A percentile compares a stretch with the other conserved stretches of the same genome.
Evolutionary conservation across 768 basidiomycete genomes (phyloP).

Genomic region (Trametes cubensis): DNA sequence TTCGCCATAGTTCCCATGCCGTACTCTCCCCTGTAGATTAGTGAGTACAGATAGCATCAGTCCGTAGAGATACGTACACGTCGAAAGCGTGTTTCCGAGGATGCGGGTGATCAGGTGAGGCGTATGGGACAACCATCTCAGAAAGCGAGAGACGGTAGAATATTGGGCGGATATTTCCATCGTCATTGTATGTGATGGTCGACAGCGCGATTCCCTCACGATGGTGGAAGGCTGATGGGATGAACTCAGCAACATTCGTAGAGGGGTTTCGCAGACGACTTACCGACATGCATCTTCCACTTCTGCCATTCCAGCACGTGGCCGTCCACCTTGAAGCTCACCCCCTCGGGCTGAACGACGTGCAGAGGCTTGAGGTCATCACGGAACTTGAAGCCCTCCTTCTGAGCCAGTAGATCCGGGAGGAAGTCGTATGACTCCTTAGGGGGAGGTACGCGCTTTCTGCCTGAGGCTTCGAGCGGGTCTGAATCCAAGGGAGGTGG

Average conservation of each 20-base stretch:
- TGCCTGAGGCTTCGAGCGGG: slow-evolving; percentile 50
- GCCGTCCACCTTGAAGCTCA: slow-evolving; percentile 84
- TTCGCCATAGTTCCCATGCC: slow-evolving; percentile 94
- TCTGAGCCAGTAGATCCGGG: slow-evolving; percentile 70
- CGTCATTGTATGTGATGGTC: slow-evolving; percentile 85
- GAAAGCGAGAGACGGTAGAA: slow-evolving; percentile 83
- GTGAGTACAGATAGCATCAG: background rate
- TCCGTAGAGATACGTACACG: slow-evolving; percentile 49
- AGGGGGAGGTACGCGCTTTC: slow-evolving; percentile 80
- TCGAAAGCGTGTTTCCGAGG: slow-evolving; percentile 91
- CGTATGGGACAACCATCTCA: slow-evolving; percentile 95
- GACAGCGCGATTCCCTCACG: slow-evolving; percentile 84
- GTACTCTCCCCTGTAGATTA: slow-evolving; percentile 67
- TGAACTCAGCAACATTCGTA: background rate
- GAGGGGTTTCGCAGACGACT: slow-evolving; percentile 14
- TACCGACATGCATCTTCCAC: slow-evolving; percentile 92
- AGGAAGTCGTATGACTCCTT: slow-evolving; percentile 72
- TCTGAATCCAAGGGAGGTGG: slow-evolving; percentile 51
- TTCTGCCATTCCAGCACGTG: slow-evolving; percentile 90
- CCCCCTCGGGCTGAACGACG: slow-evolving; percentile 86
- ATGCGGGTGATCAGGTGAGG: slow-evolving; percentile 82
- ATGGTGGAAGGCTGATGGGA: slow-evolving; percentile 61
- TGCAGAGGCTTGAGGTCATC: slow-evolving; percentile 81
- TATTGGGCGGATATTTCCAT: slow-evolving; percentile 83
- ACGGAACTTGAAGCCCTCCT: slow-evolving; percentile 56